Percentiles rank a stretch among this genome's conserved stretches.
These are phyloP conservation scores for Nicotiana tomentosiformis DNA, from an alignment of 257 asterid species.

Conservation along the genomic window DNA sequence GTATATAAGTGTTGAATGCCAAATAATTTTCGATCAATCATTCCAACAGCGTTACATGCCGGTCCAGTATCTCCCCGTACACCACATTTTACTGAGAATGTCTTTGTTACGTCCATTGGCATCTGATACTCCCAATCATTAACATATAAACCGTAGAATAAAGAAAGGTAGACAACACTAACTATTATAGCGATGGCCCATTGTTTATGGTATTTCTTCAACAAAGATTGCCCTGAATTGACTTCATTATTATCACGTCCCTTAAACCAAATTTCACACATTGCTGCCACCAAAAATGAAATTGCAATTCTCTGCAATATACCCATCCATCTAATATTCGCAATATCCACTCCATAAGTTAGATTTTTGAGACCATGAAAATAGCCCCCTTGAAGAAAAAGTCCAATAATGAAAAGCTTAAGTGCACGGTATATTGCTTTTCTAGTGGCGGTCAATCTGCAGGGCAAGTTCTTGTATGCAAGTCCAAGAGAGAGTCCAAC, in stretches of 20 bases:
- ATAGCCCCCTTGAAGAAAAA: conserved; percentile 67
- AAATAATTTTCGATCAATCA: conserved; percentile 53
- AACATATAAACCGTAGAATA: conserved; percentile 47
- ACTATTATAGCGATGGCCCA: conserved; percentile 34
- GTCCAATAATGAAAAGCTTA: conserved; percentile 42
- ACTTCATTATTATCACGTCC: conserved; percentile 30
- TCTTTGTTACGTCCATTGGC: conserved; percentile 22
- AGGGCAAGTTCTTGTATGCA: conserved; percentile 48
- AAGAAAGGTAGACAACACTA: conserved; percentile 32
- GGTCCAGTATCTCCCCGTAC: conserved; percentile 59
- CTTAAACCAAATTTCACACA: conserved; percentile 66
- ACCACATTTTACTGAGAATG: conserved; percentile 42
- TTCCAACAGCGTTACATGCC: conserved; percentile 67
- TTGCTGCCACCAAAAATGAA: conserved; percentile 43
- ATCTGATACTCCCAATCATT: conserved; percentile 52
- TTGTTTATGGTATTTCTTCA: conserved; percentile 47
- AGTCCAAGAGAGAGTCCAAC: conserved; percentile 66
- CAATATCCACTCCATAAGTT: conserved; percentile 49
- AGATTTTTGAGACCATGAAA: conserved; percentile 44
- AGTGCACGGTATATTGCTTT: conserved; percentile 43
- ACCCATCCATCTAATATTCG: conserved; percentile 54
- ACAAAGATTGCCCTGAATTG: conserved; percentile 34
- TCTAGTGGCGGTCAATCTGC: conserved; percentile 34
- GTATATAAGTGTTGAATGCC: conserved; percentile 45
- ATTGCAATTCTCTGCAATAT: conserved; percentile 63